Conservation (phyloP, 2,329 filamentous ascomycete genomes). For the Pseudogymnoascus sp. region DNA sequence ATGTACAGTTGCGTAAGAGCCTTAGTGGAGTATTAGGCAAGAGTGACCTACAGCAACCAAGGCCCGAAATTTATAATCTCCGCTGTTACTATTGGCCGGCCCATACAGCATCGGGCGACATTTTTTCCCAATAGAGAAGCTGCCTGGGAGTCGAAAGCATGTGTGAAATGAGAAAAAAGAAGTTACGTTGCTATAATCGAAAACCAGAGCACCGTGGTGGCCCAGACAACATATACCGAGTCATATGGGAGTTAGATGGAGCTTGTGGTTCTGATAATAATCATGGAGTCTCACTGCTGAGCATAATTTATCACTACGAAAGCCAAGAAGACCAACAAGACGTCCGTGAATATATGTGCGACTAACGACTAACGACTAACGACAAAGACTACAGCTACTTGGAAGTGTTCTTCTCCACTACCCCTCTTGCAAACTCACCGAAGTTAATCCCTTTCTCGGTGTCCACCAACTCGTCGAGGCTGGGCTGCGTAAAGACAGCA, state of each 20-base stretch:
- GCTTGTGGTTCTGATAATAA: background rate
- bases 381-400: slow-evolving; percentile 17
- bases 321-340: background rate
- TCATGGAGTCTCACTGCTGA: background rate
- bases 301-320: background rate
- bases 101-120: background rate
- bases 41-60: slow-evolving; percentile 6
- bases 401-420: slow-evolving; percentile 30
- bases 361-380: background rate
- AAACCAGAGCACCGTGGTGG: background rate
- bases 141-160: background rate
- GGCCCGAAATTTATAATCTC: slow-evolving; percentile 1
- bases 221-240: background rate
- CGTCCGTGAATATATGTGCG: background rate
- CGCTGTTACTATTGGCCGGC: background rate
- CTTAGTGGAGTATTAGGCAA: slow-evolving; percentile 8
- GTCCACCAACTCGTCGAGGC: slow-evolving; percentile 74
- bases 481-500: slow-evolving; percentile 95
- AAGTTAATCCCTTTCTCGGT: slow-evolving; percentile 60
- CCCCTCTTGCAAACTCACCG: slow-evolving; percentile 59
- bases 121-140: background rate
- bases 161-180: background rate
- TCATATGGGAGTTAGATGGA: background rate
- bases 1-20: slow-evolving; percentile 2
- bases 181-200: background rate